Conservation (phyloP, 495 filamentous ascomycete species). For the Penicillium subrubescens region DNA sequence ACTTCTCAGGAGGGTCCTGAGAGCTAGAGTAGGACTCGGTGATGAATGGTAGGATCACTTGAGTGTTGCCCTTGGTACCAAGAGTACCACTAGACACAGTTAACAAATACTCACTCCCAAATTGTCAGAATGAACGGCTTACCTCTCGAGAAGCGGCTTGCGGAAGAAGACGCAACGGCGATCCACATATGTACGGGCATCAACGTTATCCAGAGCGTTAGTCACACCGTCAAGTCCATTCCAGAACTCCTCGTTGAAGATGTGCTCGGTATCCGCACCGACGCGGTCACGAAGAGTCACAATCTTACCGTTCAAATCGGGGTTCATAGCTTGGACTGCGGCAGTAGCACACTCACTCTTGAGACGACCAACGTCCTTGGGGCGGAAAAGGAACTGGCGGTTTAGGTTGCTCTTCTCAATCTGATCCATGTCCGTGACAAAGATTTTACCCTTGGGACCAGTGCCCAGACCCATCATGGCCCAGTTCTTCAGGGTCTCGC, state of each 20-base stretch:
- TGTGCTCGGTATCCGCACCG: slow-evolving; percentile 85
- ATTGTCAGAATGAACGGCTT: background rate
- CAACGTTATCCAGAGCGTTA: slow-evolving; percentile 97
- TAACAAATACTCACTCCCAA: background rate
- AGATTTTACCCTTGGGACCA: slow-evolving; percentile 85
- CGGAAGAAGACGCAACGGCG: slow-evolving; percentile 98
- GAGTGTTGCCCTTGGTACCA: slow-evolving; percentile 97
- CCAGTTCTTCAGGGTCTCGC: slow-evolving; percentile 99
- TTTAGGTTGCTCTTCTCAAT: slow-evolving; percentile 99
- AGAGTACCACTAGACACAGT: slow-evolving; percentile 68
- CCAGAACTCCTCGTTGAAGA: slow-evolving; percentile 98
- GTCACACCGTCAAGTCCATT: slow-evolving; percentile 85
- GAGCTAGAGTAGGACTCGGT: slow-evolving; percentile 99
- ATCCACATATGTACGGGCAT: slow-evolving; percentile 96
- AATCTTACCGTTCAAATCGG: slow-evolving; percentile 84
- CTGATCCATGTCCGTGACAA: slow-evolving; percentile 93
- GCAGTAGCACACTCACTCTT: slow-evolving; percentile 95
- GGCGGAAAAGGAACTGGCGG: slow-evolving; percentile 93
- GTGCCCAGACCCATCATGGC: slow-evolving; percentile 96
- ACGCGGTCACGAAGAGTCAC: slow-evolving; percentile 85
- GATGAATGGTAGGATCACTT: slow-evolving; percentile 85
- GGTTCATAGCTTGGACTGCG: slow-evolving; percentile 93
- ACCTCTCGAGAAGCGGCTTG: slow-evolving; percentile 87
- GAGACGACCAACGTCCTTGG: slow-evolving; percentile 91
- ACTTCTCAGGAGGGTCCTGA: slow-evolving; percentile 97